phyloP scores from a whole-genome alignment of 129 eudicot species.

The Artemisia argyi region DNA sequence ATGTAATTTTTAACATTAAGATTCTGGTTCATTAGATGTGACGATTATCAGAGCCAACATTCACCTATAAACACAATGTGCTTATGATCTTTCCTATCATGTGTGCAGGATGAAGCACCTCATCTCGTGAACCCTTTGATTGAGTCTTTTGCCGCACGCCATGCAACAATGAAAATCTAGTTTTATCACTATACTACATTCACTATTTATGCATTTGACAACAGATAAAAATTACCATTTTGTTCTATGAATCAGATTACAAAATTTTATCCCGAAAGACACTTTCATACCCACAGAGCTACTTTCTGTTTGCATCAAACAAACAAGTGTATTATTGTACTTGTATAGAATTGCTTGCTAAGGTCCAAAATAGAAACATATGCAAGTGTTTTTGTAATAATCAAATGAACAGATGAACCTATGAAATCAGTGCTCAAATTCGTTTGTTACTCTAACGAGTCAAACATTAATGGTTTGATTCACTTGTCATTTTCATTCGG shows the following conservation, averaged over 20 bases:
- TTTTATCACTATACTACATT: conserved; percentile 2
- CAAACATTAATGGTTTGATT: neutral
- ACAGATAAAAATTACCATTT: neutral
- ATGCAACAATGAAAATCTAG: conserved; percentile 39
- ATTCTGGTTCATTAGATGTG: neutral
- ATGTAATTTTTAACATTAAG: neutral
- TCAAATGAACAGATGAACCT: neutral
- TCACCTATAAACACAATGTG: neutral
- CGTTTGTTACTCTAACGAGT: neutral
- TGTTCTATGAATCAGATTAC: conserved; percentile 1
- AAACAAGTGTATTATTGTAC: neutral
- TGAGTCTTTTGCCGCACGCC: conserved; percentile 76
- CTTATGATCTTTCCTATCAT: conserved; percentile 16
- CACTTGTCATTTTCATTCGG: neutral
- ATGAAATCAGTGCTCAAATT: neutral
- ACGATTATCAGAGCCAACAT: neutral
- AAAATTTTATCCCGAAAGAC: neutral
- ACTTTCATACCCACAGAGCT: neutral
- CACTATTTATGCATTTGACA: conserved; percentile 9
- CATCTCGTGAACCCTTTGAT: conserved; percentile 83
- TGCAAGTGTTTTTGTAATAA: neutral
- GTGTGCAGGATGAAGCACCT: conserved; percentile 92
- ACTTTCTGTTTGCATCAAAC: conserved; percentile 1
- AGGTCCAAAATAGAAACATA: neutral
- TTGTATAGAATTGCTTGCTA: neutral